Evolutionary conservation across 169 alveolate species (phyloP).

Genomic region (Plasmodium inui): DNA sequence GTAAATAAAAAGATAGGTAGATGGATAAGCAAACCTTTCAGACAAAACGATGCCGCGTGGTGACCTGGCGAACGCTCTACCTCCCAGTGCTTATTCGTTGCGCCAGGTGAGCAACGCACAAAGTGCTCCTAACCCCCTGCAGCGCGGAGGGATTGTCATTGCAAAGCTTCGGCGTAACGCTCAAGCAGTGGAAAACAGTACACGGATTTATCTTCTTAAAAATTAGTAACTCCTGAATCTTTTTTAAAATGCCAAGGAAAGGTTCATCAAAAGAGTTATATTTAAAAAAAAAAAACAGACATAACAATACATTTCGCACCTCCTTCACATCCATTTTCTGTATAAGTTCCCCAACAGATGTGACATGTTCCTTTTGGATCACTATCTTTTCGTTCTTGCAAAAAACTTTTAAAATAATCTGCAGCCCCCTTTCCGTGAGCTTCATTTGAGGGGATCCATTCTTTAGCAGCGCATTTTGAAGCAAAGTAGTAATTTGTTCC

Average conservation of each 20-base stretch:
- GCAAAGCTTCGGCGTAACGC: neutral
- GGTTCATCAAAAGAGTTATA: conserved; percentile 30
- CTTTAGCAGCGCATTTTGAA: neutral
- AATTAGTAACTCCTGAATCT: conserved; percentile 38
- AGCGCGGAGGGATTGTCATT: conserved; percentile 10
- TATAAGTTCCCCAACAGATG: conserved; percentile 5
- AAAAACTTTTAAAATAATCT: conserved; percentile 32
- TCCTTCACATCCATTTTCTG: conserved; percentile 42
- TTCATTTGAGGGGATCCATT: neutral
- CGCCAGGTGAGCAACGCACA: conserved; percentile 29
- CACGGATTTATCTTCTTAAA: conserved; percentile 41
- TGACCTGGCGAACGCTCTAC: neutral
- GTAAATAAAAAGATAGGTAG: conserved; percentile 1
- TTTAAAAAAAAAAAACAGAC: conserved; percentile 65
- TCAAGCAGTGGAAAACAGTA: conserved; percentile 37
- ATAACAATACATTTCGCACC: conserved; percentile 6
- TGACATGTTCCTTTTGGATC: neutral
- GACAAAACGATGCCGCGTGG: neutral
- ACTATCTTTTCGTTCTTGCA: neutral
- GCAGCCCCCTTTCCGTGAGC: conserved; percentile 45
- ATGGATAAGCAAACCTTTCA: neutral
- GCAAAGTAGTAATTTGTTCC: conserved; percentile 12
- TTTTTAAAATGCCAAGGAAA: conserved; percentile 39
- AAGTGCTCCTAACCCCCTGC: conserved; percentile 28
- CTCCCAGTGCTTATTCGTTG: neutral